Evolutionary conservation across 352 stramenopile species (phyloP), one percentile per base, ranked within the genome.

Genomic region (Phytophthora hibernalis): DNA sequence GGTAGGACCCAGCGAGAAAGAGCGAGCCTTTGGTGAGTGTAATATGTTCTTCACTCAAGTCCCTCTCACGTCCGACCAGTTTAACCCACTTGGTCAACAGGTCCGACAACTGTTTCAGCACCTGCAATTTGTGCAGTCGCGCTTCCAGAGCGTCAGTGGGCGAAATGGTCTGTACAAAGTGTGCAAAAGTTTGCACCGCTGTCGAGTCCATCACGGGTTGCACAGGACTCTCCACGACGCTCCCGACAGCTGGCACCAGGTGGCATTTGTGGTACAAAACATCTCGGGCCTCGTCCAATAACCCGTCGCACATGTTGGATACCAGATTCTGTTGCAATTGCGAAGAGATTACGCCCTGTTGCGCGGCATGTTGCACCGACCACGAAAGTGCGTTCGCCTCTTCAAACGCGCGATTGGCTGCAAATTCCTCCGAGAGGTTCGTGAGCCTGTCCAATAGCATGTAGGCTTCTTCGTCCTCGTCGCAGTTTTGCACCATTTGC

Each of bases 1-100:
- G 83, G 60, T 95, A 95, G 1, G 92, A 98, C 11, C 96, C 96
- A 64, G 87, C 87, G 3, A 93, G 68, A 61, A 93, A 95, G 7
- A 95, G 68, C 13, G 82, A 89, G 1, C 87, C 87, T 51, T 85
- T 87, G 2, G 84, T 95, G 20, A 95, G 52, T 4, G 85, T 76
- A 31, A 95, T 82, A 26, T 93, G 82, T 48, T 93, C 87, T 57
- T 92, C 80, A 35, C 71, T 84, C 22, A 95, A 51, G 6, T 79
- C 82, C 4, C 83, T 80, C 50, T 91, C 80, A 18, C 80, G 76
- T 26, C 83, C 84, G n/a, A 93, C 76, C 40, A 79, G 64, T 59
- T 95, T 93, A 1, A 95, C 83, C 87, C 84, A 95, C 33, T 81
- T 80, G 3, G 82, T 91, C 1, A 95, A 48, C 22, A 92, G 33